Evolutionary conservation across 169 alveolate species (phyloP).

Genomic region (Plasmodium falciparum): DNA sequence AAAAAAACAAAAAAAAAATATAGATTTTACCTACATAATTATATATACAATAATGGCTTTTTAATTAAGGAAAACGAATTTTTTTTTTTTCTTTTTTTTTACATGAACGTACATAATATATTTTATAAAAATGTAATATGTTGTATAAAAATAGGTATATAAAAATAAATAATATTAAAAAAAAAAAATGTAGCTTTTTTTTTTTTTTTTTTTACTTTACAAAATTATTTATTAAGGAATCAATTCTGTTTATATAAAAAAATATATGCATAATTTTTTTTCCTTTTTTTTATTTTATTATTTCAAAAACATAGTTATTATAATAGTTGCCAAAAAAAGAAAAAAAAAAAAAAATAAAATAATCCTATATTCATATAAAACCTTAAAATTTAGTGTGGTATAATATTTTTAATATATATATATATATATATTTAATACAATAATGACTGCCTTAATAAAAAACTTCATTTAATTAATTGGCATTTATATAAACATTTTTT

Average conservation of each 20-base stretch:
- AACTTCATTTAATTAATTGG: slow-evolving; percentile 9
- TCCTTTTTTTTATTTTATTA: not conserved
- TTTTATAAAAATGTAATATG: slow-evolving; percentile 17
- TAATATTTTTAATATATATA: too few relatives aligned
- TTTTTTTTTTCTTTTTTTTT: not conserved
- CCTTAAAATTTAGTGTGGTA: too few relatives aligned
- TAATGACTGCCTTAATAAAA: slow-evolving; percentile 7
- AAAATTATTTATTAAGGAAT: not conserved
- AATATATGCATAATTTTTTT: not conserved
- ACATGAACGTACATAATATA: slow-evolving; percentile 16
- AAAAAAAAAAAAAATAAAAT: too few relatives aligned
- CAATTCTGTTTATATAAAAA: slow-evolving; percentile 1
- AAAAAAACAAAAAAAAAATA: slow-evolving; percentile 8
- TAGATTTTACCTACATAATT: not conserved
- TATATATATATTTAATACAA: too few relatives aligned
- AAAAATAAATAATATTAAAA: too few relatives aligned
- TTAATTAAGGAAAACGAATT: not conserved
- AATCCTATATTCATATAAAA: too few relatives aligned
- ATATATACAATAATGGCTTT: slow-evolving; percentile 17
- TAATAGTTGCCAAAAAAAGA: slow-evolving; percentile 7
- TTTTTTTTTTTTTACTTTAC: slow-evolving; percentile 20
- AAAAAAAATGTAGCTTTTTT: slow-evolving; percentile 22
- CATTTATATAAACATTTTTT: slow-evolving; percentile 1
- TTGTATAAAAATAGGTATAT: not conserved
- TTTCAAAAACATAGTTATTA: not conserved